phyloP scores from a whole-genome alignment of 768 basidiomycete species.

The Tricholoma matsutake region DNA sequence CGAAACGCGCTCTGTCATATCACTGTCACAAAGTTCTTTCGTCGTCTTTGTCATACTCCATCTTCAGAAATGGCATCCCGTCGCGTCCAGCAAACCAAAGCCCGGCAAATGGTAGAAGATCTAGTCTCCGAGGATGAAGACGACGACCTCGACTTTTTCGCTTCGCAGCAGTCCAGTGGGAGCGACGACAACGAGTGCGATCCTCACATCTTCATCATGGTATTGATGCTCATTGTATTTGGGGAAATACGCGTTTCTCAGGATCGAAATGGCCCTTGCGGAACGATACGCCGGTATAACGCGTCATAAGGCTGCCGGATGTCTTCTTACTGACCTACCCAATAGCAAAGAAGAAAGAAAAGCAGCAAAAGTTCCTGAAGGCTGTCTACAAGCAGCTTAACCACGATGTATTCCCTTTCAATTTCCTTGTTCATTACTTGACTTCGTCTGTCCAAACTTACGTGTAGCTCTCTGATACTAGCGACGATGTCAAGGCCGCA shows the following conservation, averaged over 20 bases:
- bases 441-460: neutral
- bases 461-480: neutral
- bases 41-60: neutral
- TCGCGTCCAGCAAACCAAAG: neutral
- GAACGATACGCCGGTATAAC: constrained; percentile 16
- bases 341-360: constrained; percentile 14
- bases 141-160: constrained; percentile 11
- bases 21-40: neutral
- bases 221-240: neutral
- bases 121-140: constrained; percentile 8
- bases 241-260: neutral
- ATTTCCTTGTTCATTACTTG: neutral
- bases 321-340: neutral
- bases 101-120: neutral
- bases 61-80: constrained; percentile 9
- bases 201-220: neutral
- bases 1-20: neutral
- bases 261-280: constrained; percentile 15
- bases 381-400: constrained; percentile 19
- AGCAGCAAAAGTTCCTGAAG: constrained; percentile 17
- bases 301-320: neutral
- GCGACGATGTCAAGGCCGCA: constrained; percentile 13
- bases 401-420: constrained; percentile 10
- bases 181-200: constrained; percentile 20
- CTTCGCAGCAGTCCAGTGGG: constrained; percentile 17